These are phyloP conservation scores for Chimonanthus praecox DNA, from an alignment of 164 flowering plant species.

Conservation along the genomic window DNA sequence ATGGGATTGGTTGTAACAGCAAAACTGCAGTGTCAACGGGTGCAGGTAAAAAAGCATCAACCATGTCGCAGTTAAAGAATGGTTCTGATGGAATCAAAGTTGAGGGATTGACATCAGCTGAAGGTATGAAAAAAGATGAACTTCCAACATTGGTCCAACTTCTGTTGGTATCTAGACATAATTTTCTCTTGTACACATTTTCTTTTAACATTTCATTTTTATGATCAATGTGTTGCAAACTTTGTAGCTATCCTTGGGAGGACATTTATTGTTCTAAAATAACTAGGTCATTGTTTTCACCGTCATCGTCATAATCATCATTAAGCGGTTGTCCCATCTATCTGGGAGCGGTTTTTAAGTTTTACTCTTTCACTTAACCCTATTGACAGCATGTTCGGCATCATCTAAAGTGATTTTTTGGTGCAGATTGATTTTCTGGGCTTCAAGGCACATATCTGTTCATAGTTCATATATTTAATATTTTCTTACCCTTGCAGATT, in stretches of 20 bases:
- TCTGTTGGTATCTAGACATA: not conserved
- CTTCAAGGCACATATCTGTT: too few species aligned
- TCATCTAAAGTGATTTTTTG: too few species aligned
- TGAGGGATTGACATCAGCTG: constrained; percentile 41
- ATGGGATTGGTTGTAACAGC: constrained; percentile 31
- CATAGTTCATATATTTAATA: too few species aligned
- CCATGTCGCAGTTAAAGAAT: constrained; percentile 32
- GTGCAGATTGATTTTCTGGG: too few species aligned
- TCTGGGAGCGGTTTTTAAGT: too few species aligned
- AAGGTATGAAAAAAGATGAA: constrained; percentile 8
- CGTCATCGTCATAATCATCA: too few species aligned
- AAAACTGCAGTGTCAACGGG: constrained; percentile 25
- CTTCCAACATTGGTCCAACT: constrained; percentile 1
- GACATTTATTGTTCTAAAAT: not conserved
- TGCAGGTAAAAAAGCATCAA: constrained; percentile 49
- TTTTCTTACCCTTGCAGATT: constrained; percentile 23
- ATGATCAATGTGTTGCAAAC: not conserved
- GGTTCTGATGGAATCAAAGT: constrained; percentile 34
- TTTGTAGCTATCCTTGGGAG: not conserved
- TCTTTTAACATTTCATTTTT: too few species aligned
- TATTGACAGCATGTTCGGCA: too few species aligned
- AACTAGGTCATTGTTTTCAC: not conserved
- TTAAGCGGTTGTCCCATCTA: too few species aligned
- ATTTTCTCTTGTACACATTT: not conserved
- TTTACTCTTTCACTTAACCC: too few species aligned